Base-by-base conservation (phyloP, 495 filamentous ascomycete species). In the Trichoderma reesei region DNA sequence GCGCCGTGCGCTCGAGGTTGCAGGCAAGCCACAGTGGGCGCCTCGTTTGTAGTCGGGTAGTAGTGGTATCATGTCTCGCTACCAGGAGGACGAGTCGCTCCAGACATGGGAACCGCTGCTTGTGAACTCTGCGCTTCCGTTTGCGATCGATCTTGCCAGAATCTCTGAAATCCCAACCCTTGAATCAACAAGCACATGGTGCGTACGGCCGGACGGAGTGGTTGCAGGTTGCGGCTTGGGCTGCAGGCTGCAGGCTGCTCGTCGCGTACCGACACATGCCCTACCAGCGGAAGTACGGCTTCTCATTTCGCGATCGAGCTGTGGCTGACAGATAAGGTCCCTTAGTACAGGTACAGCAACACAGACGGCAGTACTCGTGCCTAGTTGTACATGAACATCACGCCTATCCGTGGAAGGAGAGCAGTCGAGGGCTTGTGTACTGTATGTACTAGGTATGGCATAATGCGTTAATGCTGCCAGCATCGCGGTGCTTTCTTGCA, bases 141-240 rank as follows among this genome's bases (percentile, higher is more conserved):
- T 33, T 34, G 31, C 51, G 51, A 56, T 56, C 51, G 51, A 56
- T 56, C 51, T 36, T 56, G 51, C 51, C 34, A 33, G 14, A 56
- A 3, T 13, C 7, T 33, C 14, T 18, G n/a, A 7, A 26, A 26
- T 26, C 5, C 44, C 5, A 20, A 20, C 18, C 16, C 14, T 18
- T 56, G 51, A 14, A 34, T 26, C 1, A 26, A 26, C 26, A 26
- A 26, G 26, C 26, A 26, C 26, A 26, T 26, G 1, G 1, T 26
- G 0, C 26, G 26, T 46, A 46, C 42, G 42, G 42, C 42, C 42
- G 5, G 38, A 11, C 38, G 38, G 38, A 2, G 38, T 6, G 38
- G 38, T 39, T 39, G 26, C 26, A 26, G 26, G 26, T 39, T 39
- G 37, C 10, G 10, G 4, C 41, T 44, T 46, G 14, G 14, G 1